Evolutionary conservation across 163 green algal species (phyloP), one percentile per base, ranked within the genome.

Genomic region (Coccomyxa subellipsoidea): DNA sequence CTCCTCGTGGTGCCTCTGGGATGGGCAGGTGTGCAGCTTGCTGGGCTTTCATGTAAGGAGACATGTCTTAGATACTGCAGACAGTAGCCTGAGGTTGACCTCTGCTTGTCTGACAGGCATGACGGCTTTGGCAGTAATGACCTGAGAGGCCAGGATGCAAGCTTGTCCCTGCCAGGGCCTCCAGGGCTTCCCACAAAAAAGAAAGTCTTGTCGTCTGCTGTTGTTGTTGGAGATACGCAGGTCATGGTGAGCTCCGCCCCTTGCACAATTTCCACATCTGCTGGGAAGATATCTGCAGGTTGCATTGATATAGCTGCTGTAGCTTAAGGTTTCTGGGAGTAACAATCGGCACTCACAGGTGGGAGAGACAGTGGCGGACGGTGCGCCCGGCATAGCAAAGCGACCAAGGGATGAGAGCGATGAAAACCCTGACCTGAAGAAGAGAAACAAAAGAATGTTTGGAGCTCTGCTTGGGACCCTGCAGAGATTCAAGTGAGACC

Each of bases 361-460:
- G 21, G 47, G 47, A 59, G 47, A 59, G 47, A 59, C 47, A 59
- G 23, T 18, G 23, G 47, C 15, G 23, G 47, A 59, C 5, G 23
- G 21, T 59, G 47, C 47, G 21, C 47, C 47, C 23, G 47, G 47
- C 47, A 59, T 59, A 59, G 32, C 70, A 21, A 90, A 90, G 84
- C 84, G 87, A 32, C 75, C 84, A 0, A 80, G 80, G 8, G 69
- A 79, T 4, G 76, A 84, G 7, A 38, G 72, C 2, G 80, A 89
- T 38, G 89, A 90, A 32, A 88, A 89, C 34, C 79, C 79, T 4
- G 87, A 84, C 0, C 80, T 83, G 39, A 89, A 90, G 79, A 89
- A 89, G 83, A 83, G 89, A 25, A 90, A 90, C 39, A 80, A 85
- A 36, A 85, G 90, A 36, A 87, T 94, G 86, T 92, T 94, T 88